Evolutionary conservation across 2,329 filamentous ascomycete species (phyloP).

Genomic region (Pseudocercospora eumusae): DNA sequence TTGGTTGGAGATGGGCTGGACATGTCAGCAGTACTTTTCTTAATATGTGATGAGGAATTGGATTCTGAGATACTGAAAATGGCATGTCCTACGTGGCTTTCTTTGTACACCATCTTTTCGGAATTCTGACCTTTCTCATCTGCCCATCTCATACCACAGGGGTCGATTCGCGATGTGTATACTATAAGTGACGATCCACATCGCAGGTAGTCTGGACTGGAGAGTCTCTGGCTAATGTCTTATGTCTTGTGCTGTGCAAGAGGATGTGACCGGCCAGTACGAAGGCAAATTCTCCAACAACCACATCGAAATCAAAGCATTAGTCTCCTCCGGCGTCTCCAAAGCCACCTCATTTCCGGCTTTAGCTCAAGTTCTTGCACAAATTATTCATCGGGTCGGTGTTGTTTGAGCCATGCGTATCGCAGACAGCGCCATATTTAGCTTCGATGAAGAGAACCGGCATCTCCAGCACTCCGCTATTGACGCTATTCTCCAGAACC

Average conservation of each 20-base stretch:
- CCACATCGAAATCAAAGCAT: conserved; percentile 31
- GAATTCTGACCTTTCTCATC: too few relatives aligned
- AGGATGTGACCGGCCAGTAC: conserved; percentile 21
- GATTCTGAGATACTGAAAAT: too few relatives aligned
- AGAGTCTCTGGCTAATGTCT: too few relatives aligned
- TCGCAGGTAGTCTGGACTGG: too few relatives aligned
- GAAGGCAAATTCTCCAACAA: conserved; percentile 23
- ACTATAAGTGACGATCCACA: too few relatives aligned
- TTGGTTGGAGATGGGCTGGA: too few relatives aligned
- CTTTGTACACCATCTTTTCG: too few relatives aligned
- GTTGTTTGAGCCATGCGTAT: conserved; percentile 38
- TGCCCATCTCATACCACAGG: too few relatives aligned
- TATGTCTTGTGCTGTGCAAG: conserved; percentile 12
- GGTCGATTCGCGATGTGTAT: too few relatives aligned
- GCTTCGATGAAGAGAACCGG: conserved; percentile 45
- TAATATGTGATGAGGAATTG: too few relatives aligned
- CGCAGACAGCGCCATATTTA: conserved; percentile 44
- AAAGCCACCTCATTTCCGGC: conserved; percentile 32
- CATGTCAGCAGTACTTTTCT: too few relatives aligned
- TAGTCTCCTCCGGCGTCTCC: conserved; percentile 33
- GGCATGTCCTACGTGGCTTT: too few relatives aligned
- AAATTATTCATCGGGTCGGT: conserved; percentile 39
- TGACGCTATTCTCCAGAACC: conserved; percentile 41
- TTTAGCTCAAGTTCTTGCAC: conserved; percentile 44
- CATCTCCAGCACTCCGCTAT: conserved; percentile 39